Base-by-base conservation (phyloP, 306 rosid genomes). In the Myrica gale region DNA sequence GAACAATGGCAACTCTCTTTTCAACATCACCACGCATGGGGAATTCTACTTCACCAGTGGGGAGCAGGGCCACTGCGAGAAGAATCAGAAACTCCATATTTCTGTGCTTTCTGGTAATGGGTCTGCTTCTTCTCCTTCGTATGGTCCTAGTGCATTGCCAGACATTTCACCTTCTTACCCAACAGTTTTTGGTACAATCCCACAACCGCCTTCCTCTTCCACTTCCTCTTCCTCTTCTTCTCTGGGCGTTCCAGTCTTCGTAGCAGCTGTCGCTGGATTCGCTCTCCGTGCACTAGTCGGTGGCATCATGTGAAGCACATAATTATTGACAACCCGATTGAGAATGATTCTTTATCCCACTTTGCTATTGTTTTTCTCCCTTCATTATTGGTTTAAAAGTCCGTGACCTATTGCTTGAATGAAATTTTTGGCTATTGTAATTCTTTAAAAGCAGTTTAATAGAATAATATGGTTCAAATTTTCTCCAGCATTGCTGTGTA, bases 1-100 rank as follows among this genome's bases (percentile, higher is more conserved):
- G 88, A 82, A 84, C 87, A 84, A 92, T 79, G 99, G 99, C 0
- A 95, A 95, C 84, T 92, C 99, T 52, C 70, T 92, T 76, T 95
- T 95, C 68, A 95, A 95, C 77, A 83, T 95, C 0, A 95, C 97
- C 60, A 19, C 84, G 7, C 32, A 82, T 5, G 97, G 97, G 41
- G 85, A 80, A 1, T 85, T 78, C n/a, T 95, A 85, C 85, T 95
- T 95, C 90, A 92, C 90, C 1, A 92, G 99, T 82, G 96, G 88
- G 16, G 88, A 41, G 21, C 53, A 73, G 37, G 98, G 93, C 0
- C 91, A 87, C 72, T 95, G 99, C 74, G 85, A 82, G 52, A 89
- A 89, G 81, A 83, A 83, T 20, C 97, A 95, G 78, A 92, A 90
- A 87, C 85, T 95, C 73, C 88, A 82, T 74, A 71, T 95, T 69